Evolutionary conservation across 441 rosid genomes (phyloP).

Genomic region (Biscutella laevigata): DNA sequence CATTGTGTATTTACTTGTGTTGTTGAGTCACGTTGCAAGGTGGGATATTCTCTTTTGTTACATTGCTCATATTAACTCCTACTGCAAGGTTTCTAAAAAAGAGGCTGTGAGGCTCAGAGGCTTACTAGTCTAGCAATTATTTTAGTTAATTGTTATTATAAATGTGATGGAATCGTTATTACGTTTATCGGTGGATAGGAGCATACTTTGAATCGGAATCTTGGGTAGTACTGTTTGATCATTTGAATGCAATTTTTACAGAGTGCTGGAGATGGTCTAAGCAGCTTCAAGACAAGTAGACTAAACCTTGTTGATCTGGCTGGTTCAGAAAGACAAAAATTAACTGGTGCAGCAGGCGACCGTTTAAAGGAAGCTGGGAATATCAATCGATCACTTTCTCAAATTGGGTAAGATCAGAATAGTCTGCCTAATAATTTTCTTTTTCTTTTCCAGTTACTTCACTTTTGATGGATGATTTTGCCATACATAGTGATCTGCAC

Average conservation of each 20-base stretch:
- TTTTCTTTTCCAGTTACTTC: conserved; percentile 5
- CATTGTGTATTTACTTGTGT: conserved; percentile 97
- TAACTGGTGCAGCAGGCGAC: conserved; percentile 96
- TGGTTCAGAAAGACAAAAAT: conserved; percentile 95
- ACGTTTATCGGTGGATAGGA: background rate
- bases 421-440: background rate
- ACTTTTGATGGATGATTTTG: no score
- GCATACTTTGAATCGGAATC: background rate
- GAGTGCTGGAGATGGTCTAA: conserved; percentile 77
- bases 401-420: conserved; percentile 70
- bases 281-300: conserved; percentile 93
- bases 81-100: conserved; percentile 1
- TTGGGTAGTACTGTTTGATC: background rate
- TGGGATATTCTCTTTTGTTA: conserved; percentile 25
- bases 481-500: no score
- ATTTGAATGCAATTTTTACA: conserved; percentile 19
- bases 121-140: conserved; percentile 4
- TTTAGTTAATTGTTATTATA: background rate
- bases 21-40: conserved; percentile 96
- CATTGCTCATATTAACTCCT: background rate
- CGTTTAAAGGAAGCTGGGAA: conserved; percentile 98
- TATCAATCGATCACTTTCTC: conserved; percentile 96
- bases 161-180: background rate
- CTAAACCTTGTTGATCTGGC: conserved; percentile 98
- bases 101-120: background rate